A percentile compares a stretch with the other conserved stretches of the same genome.
Evolutionary conservation across 306 rosid genomes (phyloP).

Genomic region (Oemleria cerasiformis): DNA sequence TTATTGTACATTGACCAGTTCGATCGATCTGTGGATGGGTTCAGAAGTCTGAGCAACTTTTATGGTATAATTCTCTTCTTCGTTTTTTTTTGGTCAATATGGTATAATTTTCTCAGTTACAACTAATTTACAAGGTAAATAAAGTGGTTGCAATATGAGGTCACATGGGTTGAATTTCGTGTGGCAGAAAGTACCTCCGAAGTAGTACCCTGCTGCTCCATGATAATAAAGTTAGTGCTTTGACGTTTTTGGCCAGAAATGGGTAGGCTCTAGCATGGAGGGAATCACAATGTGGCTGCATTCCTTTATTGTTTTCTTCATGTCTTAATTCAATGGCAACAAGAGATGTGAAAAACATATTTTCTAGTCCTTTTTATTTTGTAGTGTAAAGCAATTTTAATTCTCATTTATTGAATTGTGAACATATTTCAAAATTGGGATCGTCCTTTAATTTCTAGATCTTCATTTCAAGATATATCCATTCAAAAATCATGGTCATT

Average conservation of each 20-base stretch:
- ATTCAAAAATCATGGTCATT: no score
- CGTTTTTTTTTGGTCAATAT: no score
- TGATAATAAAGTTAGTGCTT: conserved; percentile 31
- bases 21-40: no score
- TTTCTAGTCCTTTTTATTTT: neutral
- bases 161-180: conserved; percentile 42
- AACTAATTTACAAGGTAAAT: conserved; percentile 7
- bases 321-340: conserved; percentile 32
- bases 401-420: no score
- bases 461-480: no score
- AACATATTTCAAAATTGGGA: no score
- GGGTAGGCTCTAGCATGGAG: conserved; percentile 41
- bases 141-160: neutral
- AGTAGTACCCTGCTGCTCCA: neutral
- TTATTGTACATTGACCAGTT: no score
- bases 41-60: neutral
- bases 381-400: neutral
- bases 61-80: neutral
- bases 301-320: conserved; percentile 48
- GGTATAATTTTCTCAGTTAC: neutral
- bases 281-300: conserved; percentile 62
- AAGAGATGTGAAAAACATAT: conserved; percentile 2
- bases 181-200: conserved; percentile 32
- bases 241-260: conserved; percentile 60
- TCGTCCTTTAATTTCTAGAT: no score